phyloP scores from a whole-genome alignment of 805 yeast genomes.

The Myxozyma neotropica region DNA sequence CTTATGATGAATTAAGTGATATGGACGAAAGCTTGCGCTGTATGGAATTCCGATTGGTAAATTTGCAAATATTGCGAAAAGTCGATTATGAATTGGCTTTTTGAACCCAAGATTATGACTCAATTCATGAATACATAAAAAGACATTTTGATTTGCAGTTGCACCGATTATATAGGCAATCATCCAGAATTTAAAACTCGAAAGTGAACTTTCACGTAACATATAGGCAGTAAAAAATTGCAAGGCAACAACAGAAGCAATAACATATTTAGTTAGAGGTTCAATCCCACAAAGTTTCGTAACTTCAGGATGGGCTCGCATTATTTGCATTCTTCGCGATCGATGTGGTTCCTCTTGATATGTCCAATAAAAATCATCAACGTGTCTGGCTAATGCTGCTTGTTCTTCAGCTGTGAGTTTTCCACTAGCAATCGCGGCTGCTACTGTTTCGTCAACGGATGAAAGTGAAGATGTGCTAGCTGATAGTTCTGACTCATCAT shows the following conservation, averaged over 20 bases:
- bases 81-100: conserved; percentile 72
- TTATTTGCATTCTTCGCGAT: conserved; percentile 67
- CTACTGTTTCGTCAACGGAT: conserved; percentile 6
- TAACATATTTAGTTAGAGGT: conserved; percentile 79
- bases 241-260: conserved; percentile 62
- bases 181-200: conserved; percentile 56
- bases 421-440: neutral
- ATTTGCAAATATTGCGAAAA: conserved; percentile 76
- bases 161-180: conserved; percentile 83
- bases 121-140: conserved; percentile 85
- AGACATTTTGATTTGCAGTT: conserved; percentile 79
- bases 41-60: conserved; percentile 90
- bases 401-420: neutral
- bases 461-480: conserved; percentile 6
- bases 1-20: conserved; percentile 89
- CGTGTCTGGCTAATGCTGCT: conserved; percentile 9
- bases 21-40: conserved; percentile 84
- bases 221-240: conserved; percentile 68
- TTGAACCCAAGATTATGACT: conserved; percentile 84
- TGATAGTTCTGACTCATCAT: neutral
- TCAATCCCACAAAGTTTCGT: conserved; percentile 82
- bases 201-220: conserved; percentile 58
- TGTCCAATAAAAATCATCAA: conserved; percentile 79
- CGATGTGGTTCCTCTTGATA: conserved; percentile 80
- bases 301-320: conserved; percentile 74